Conservation (phyloP, 2,329 filamentous ascomycete genomes). For the Talaromyces atroroseus region DNA sequence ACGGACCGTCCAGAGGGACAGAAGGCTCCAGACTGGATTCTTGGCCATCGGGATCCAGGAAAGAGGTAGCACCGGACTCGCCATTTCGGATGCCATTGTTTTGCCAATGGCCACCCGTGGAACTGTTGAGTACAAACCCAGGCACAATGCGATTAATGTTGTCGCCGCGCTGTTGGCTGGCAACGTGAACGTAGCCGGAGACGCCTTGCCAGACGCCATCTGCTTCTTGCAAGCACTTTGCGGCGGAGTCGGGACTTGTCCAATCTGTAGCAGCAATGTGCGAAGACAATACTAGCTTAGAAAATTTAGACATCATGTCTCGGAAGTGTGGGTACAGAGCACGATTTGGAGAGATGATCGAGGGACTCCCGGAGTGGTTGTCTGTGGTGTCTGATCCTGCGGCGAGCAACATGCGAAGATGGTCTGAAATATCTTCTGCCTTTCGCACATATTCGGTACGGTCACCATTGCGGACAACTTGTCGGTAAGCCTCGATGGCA, state of each 20-base stretch:
- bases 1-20: constrained; percentile 65
- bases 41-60: constrained; percentile 80
- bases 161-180: constrained; percentile 85
- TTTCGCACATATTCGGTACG: constrained; percentile 86
- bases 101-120: constrained; percentile 80
- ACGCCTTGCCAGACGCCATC: constrained; percentile 92
- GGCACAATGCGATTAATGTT: constrained; percentile 89
- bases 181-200: constrained; percentile 93
- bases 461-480: constrained; percentile 76
- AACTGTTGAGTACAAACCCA: constrained; percentile 84
- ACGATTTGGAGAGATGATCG: constrained; percentile 99
- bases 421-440: constrained; percentile 97
- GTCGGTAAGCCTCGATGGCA: constrained; percentile 82
- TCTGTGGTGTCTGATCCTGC: constrained; percentile 96
- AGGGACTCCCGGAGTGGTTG: constrained; percentile 96
- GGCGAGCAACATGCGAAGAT: constrained; percentile 85
- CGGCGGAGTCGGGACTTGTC: constrained; percentile 85
- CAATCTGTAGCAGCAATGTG: constrained; percentile 96
- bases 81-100: constrained; percentile 57
- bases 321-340: constrained; percentile 93
- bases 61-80: constrained; percentile 61
- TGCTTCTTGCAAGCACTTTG: constrained; percentile 95
- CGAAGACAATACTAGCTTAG: constrained; percentile 95
- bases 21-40: constrained; percentile 68
- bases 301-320: constrained; percentile 99